Evolutionary conservation across 345 rosid species (phyloP).

Genomic region (Acer yangbiense): DNA sequence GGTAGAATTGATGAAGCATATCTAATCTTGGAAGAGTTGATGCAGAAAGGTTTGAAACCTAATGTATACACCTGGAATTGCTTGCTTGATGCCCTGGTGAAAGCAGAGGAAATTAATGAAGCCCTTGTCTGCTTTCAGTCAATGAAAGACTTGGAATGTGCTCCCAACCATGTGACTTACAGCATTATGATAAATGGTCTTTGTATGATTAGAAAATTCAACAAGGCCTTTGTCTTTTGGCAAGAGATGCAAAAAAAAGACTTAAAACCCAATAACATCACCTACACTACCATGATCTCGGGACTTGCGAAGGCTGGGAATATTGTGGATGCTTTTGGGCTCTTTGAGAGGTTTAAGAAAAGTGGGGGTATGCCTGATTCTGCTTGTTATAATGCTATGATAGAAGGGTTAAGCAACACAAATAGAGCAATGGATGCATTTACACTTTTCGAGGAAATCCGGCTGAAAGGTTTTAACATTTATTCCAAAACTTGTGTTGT

Average conservation of each 20-base stretch:
- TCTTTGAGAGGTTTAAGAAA: conserved; percentile 73
- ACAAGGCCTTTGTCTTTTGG: conserved; percentile 96
- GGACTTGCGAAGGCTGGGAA: conserved; percentile 96
- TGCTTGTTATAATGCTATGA: conserved; percentile 75
- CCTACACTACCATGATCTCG: conserved; percentile 82
- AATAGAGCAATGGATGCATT: conserved; percentile 79
- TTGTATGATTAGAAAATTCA: conserved; percentile 81
- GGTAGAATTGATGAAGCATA: conserved; percentile 97
- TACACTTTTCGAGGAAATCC: conserved; percentile 79
- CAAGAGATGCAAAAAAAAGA: conserved; percentile 95
- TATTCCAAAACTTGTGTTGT: conserved; percentile 78
- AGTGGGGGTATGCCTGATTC: conserved; percentile 75
- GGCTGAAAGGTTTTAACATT: conserved; percentile 62
- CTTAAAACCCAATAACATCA: conserved; percentile 63
- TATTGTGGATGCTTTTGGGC: conserved; percentile 59
- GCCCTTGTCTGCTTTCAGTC: conserved; percentile 86
- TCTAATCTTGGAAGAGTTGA: conserved; percentile 88
- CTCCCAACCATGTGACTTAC: conserved; percentile 75
- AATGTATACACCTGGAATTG: conserved; percentile 90
- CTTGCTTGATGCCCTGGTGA: conserved; percentile 88
- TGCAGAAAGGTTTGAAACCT: conserved; percentile 91
- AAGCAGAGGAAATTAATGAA: conserved; percentile 85
- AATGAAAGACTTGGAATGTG: conserved; percentile 74
- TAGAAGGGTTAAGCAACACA: conserved; percentile 78
- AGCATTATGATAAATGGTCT: conserved; percentile 86